phyloP scores from a whole-genome alignment of 345 rosid species.

The Arabidopsis suecica region DNA sequence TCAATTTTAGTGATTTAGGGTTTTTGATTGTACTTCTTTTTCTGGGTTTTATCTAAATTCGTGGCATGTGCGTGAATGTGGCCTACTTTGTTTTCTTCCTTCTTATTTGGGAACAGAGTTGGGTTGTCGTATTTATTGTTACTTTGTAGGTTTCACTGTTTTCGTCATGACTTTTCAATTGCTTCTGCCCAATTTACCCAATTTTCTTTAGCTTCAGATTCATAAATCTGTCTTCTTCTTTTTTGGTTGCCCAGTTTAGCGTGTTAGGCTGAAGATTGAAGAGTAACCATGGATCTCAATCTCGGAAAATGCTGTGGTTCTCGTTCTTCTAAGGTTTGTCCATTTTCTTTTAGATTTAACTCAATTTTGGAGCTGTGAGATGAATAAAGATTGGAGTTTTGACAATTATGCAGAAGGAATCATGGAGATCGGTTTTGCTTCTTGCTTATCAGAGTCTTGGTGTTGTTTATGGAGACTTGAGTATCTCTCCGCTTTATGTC shows the following conservation, averaged over 20 bases:
- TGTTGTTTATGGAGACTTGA: conserved; percentile 95
- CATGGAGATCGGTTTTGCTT: conserved; percentile 83
- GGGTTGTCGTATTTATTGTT: conserved; percentile 44
- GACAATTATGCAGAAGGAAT: conserved; percentile 61
- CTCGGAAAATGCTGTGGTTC: conserved; percentile 65
- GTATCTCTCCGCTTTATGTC: conserved; percentile 95
- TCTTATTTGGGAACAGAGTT: conserved; percentile 41
- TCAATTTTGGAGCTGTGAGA: conserved; percentile 17
- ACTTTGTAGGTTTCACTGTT: conserved; percentile 36
- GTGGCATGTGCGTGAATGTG: conserved; percentile 64
- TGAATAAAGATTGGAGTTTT: not conserved
- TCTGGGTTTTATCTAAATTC: conserved; percentile 43
- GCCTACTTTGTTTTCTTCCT: conserved; percentile 49
- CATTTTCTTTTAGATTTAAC: conserved; percentile 28
- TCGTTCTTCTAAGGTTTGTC: conserved; percentile 66
- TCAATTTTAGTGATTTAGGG: conserved; percentile 30
- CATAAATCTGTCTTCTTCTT: conserved; percentile 5
- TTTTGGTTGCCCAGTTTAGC: conserved; percentile 14
- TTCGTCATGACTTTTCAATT: conserved; percentile 24
- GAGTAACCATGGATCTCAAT: conserved; percentile 63
- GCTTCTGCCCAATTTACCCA: conserved; percentile 24
- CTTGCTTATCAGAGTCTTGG: conserved; percentile 98
- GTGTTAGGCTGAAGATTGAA: conserved; percentile 31
- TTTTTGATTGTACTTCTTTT: conserved; percentile 18
- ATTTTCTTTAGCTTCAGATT: conserved; percentile 30